A percentile compares a stretch with the other conserved stretches of the same genome.
Conservation (phyloP, 1,284 basidiomycete genomes). For the Sporisorium reilianum region DNA sequence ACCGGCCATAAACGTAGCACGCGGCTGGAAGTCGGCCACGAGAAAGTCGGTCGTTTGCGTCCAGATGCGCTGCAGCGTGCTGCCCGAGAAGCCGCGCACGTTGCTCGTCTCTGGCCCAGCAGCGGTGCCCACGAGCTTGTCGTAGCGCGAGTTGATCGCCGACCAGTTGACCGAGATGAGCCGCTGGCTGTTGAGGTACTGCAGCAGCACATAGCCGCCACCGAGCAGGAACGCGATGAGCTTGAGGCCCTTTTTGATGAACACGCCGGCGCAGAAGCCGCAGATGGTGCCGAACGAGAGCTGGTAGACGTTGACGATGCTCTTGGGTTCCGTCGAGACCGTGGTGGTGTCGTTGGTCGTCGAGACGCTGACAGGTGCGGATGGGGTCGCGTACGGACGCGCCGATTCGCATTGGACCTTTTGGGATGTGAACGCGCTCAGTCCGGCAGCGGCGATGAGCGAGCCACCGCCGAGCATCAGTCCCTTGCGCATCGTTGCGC, state of each 20-base stretch:
- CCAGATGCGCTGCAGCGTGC: slow-evolving; percentile 74
- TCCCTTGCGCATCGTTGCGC: slow-evolving; percentile 21
- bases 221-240: slow-evolving; percentile 84
- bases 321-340: slow-evolving; percentile 72
- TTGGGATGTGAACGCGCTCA: slow-evolving; percentile 18
- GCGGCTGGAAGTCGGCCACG: slow-evolving; percentile 88
- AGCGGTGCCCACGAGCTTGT: slow-evolving; percentile 78
- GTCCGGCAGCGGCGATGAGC: slow-evolving; percentile 28
- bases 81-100: slow-evolving; percentile 71
- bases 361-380: slow-evolving; percentile 13
- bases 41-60: slow-evolving; percentile 84
- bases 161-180: slow-evolving; percentile 85
- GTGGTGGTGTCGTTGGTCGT: slow-evolving; percentile 21
- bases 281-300: slow-evolving; percentile 87
- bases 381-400: slow-evolving; percentile 29
- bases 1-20: slow-evolving; percentile 73
- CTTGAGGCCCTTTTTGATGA: slow-evolving; percentile 92
- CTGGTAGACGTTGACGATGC: slow-evolving; percentile 82
- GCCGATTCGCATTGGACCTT: slow-evolving; percentile 34
- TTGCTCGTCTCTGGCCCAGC: slow-evolving; percentile 73
- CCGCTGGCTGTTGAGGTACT: slow-evolving; percentile 63
- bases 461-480: slow-evolving; percentile 39
- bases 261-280: slow-evolving; percentile 87
- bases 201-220: slow-evolving; percentile 69
- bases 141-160: slow-evolving; percentile 75